Evolutionary conservation across 208 protist genomes (phyloP), one percentile per base, ranked within the genome.

Genomic region (Acanthamoeba triangularis): DNA sequence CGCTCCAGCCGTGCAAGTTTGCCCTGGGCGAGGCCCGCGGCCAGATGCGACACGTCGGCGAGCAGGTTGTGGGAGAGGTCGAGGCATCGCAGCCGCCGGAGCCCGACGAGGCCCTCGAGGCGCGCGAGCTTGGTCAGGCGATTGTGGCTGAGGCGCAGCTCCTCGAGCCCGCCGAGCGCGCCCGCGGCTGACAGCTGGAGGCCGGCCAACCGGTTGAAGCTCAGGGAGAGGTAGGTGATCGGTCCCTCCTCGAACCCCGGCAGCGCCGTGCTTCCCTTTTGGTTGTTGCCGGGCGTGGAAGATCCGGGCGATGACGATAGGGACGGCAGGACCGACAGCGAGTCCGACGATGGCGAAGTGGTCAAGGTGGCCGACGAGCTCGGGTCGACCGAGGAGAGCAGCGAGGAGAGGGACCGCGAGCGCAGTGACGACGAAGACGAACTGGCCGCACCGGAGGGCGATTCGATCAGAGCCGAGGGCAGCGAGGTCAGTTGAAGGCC

Each of bases 51-150:
- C 20, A 82, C 3, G 74, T 82, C 74, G 37, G 33, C 14, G 41
- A 82, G 33, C 37, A 52, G 44, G 23, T 82, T 82, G 41, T 82
- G 23, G 8, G 74, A 82, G 41, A 82, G 74, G 74, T 82, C 74
- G 16, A 82, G 74, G 41, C 41, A 54, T 49, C 74, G 74, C 44
- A 82, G 44, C 25, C 20, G 74, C 14, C 25, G 23, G 5, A 82
- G 74, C 37, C 54, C 74, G 18, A 82, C 1, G 6, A 82, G 74
- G 0, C 74, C 74, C 7, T 52, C 74, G 6, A 82, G 74, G 0
- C 37, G 41, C 20, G 6, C 7, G 74, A 82, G 74, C 37, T 44
- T 44, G 74, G 74, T 14, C 18, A 82, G 7, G 33, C 37, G 74
- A 41, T 82, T 82, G 74, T 82, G 74, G 37, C 37, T 28, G 23